These are phyloP conservation scores for Psilocybe subaeruginosa DNA, from an alignment of 768 basidiomycete species.

Conservation along the genomic window DNA sequence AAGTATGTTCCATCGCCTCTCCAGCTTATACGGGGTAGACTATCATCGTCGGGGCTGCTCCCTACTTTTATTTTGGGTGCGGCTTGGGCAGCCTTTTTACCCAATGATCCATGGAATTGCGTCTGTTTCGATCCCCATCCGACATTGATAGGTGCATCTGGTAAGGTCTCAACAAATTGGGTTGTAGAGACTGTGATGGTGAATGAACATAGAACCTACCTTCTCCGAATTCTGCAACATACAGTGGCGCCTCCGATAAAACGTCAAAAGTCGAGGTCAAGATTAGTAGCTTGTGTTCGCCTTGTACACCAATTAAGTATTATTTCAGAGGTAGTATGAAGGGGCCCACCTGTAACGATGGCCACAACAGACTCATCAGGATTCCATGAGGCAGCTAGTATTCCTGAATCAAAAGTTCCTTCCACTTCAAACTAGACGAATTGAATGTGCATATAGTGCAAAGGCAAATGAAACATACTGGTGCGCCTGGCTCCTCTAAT, in stretches of 20 bases:
- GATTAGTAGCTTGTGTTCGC: slow-evolving; percentile 78
- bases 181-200: neutral
- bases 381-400: slow-evolving; percentile 84
- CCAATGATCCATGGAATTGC: slow-evolving; percentile 95
- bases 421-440: slow-evolving; percentile 70
- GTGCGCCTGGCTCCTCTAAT: slow-evolving; percentile 49
- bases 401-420: slow-evolving; percentile 85
- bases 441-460: slow-evolving; percentile 17
- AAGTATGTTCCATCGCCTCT: slow-evolving; percentile 93
- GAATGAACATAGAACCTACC: slow-evolving; percentile 40
- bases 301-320: slow-evolving; percentile 31
- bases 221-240: slow-evolving; percentile 83
- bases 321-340: neutral
- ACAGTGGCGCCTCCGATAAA: slow-evolving; percentile 75
- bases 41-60: slow-evolving; percentile 73
- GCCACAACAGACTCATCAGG: slow-evolving; percentile 90
- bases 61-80: slow-evolving; percentile 43
- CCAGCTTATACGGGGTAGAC: slow-evolving; percentile 81
- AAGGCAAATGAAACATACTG: slow-evolving; percentile 36
- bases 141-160: slow-evolving; percentile 91
- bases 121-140: slow-evolving; percentile 98
- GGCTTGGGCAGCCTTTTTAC: slow-evolving; percentile 78
- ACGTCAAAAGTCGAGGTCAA: slow-evolving; percentile 92
- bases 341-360: slow-evolving; percentile 70
- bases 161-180: slow-evolving; percentile 14